Percentiles rank a stretch among this genome's conserved stretches.
Evolutionary conservation across 106 monocot genomes (phyloP).

Genomic region (Apostasia shenzhenica): DNA sequence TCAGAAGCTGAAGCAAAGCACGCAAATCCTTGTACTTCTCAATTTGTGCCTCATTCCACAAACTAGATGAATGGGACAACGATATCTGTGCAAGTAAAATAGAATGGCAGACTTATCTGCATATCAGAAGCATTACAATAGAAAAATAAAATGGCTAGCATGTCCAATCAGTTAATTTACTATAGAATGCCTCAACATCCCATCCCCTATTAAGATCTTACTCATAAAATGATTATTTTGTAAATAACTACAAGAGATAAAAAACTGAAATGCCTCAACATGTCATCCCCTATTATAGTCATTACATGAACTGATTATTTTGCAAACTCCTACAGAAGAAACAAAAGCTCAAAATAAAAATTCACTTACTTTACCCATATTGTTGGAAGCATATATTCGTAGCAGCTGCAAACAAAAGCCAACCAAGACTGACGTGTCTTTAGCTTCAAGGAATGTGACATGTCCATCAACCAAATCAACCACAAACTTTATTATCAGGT

Average conservation of each 20-base stretch:
- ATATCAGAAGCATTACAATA: too few species aligned
- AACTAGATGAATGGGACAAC: constrained; percentile 55
- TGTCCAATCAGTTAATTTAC: too few species aligned
- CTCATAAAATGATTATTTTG: too few species aligned
- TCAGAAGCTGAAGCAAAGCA: constrained; percentile 91
- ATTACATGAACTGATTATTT: too few species aligned
- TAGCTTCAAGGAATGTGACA: constrained; percentile 57
- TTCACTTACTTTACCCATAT: constrained; percentile 72
- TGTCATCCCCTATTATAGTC: too few species aligned
- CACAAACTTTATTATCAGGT: constrained; percentile 88
- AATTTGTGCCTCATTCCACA: constrained; percentile 65
- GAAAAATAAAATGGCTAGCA: too few species aligned
- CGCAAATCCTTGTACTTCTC: constrained; percentile 95
- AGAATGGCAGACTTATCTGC: too few species aligned
- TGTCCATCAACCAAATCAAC: constrained; percentile 88
- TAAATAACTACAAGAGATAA: too few species aligned
- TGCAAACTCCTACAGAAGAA: too few species aligned
- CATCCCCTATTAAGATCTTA: too few species aligned
- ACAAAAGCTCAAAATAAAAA: not conserved
- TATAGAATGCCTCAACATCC: too few species aligned
- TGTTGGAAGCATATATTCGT: constrained; percentile 84
- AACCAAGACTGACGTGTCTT: constrained; percentile 74
- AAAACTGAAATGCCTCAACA: too few species aligned
- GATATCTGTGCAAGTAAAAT: constrained; percentile 38
- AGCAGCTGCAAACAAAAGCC: constrained; percentile 81